Base-by-base conservation (phyloP, 2,329 filamentous ascomycete genomes). In the Penicillium brasilianum region DNA sequence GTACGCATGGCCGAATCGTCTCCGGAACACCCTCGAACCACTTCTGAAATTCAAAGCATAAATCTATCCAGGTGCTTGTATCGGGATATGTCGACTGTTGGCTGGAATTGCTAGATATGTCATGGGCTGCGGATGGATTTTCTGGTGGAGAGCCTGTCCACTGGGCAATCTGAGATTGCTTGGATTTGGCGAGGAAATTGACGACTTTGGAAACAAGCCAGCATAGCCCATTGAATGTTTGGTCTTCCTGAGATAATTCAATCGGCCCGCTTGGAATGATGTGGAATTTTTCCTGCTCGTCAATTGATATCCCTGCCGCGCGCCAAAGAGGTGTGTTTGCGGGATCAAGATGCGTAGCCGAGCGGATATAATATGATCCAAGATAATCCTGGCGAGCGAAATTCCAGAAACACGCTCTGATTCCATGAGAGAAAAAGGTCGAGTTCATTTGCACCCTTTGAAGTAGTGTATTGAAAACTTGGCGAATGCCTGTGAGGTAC, bases 201-300 rank as follows among this genome's bases (percentile, higher is more conserved):
- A 87, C 81, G 0, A 89, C 80, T 65, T 88, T 89, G 25, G 84
- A 81, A 55, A 87, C 77, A 4, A 90, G 80, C 85, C 86, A 89
- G 2, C 86, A 82, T 1, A 90, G 72, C 1, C 84, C 83, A 66
- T 89, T 89, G 37, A 81, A 83, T 48, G 86, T 84, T 62, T 86
- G 80, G 62, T 89, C 87, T 71, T 89, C 86, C 20, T 79, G 77
- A 71, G 84, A 84, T n/a, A 81, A 57, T n/a, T 55, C 28, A 14
- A 25, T 8, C 11, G 59, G 28, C 76, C 39, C 69, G 67, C 20
- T 79, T 69, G 56, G 72, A 57, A 66, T 28, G 16, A 65, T 54
- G 16, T 66, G 78, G 65, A 73, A 81, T 66, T 79, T 78, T 14
- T 83, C 83, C 34, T 80, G 73, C 0, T 82, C 77, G 53, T 85